Base-by-base conservation (phyloP, 2,329 filamentous ascomycete species). In the Pseudonectria foliicola region DNA sequence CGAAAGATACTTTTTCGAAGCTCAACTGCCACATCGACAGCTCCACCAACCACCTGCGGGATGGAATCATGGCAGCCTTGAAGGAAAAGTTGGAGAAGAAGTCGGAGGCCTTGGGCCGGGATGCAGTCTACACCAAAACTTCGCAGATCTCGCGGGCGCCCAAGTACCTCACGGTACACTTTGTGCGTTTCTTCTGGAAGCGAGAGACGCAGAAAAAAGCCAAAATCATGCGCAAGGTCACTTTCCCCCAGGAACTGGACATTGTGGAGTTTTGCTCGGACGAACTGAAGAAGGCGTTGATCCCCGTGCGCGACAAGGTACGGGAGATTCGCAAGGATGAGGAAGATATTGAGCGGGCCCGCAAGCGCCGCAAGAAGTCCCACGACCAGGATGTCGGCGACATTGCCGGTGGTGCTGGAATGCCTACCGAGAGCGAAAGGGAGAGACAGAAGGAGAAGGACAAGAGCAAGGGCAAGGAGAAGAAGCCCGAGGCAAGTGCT, bases 201-300 rank as follows among this genome's bases (percentile, higher is more conserved):
- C 80, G 83, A 30, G 87, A 94, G 49, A 88, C 86, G 4, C 83
- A 93, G 62, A 96, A 96, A 70, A 98, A 98, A 72, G 89, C 90
- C 48, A 98, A 98, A 73, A 98, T 98, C 52, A 90, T 98, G 85
- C 85, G 89, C 58, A 98, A 96, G 66, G 92, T 98, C 38, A 90
- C 87, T 0, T 98, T 98, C 58, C 90, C 90, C 6, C 80, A 85
- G 33, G 92, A 98, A 62, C 70, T 98, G 24, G 92, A 98, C 54
- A 79, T 86, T 26, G 80, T 94, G 14, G 92, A 98, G 57, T 95
- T 95, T 63, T 98, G 92, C 62, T 90, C 89, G 10, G 89, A 96
- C 16, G 82, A 92, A 34, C 70, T 98, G 43, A 83, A 79, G 60
- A 81, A 82, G 55, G 77, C 84, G 49, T 72, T 98, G 29, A 69